Base-by-base conservation (phyloP, 129 eudicot species). In the Erigeron canadensis region DNA sequence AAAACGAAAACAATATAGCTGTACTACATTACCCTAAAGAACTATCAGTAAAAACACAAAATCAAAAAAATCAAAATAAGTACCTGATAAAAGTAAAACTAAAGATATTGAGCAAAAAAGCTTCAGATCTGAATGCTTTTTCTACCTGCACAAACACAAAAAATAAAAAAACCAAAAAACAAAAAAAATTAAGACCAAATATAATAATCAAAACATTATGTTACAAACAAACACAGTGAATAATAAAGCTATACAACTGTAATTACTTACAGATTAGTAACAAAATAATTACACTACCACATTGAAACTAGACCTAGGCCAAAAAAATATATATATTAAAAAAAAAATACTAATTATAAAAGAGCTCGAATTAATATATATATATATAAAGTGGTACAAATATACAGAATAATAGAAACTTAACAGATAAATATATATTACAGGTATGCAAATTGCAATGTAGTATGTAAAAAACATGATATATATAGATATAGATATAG, bases 31-130 rank as follows among this genome's bases (percentile, higher is more conserved):
- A 12, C 13, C 56, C 56, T 18, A 0, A 15, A 50, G n/a, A 12
- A 15, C 17, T 9, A 50, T 50, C 15, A 50, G 17, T 6, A 4
- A 50, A 50, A 50, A 8, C 8, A 3, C 12, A 15, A 50, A 50
- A 50, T 18, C 12, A 5, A 5, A 50, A 12, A 4, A 50, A 50
- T 4, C 13, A 15, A 50, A 50, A 50, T 4, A 50, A 50, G 56
- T 50, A 50, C 56, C 56, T 50, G 17, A 50, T 50, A 50, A 50
- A n/a, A 50, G 17, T 48, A 50, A 50, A n/a, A 50, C 56, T 48
- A 50, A 17, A 9, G 16, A 15, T 11, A 11, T 13, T 50, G 56
- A 50, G 56, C 56, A 8, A 50, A 50, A 50, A 50, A 15, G 17
- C 15, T 15, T 12, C 56, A 50, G 56, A 50, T 50, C 56, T 50